Conservation (phyloP, 1,284 basidiomycete genomes). For the Puccinia coronata region DNA sequence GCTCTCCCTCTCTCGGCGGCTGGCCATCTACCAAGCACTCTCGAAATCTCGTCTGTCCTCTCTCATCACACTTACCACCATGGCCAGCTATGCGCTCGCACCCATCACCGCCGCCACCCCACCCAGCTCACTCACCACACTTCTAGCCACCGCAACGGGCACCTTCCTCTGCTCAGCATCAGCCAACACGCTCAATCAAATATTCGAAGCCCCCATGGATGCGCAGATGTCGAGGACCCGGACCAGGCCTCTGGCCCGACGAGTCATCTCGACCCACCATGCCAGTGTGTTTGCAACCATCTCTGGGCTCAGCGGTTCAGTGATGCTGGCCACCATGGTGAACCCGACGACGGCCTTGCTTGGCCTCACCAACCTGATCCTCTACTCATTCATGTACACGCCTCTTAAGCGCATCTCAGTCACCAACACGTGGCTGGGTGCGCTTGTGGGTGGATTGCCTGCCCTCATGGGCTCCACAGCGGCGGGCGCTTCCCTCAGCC, state of each 20-base stretch:
- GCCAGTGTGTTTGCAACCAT: conserved; percentile 75
- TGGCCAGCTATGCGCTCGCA: conserved; percentile 89
- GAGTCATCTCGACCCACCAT: conserved; percentile 77
- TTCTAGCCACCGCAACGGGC: conserved; percentile 83
- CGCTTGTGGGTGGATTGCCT: conserved; percentile 87
- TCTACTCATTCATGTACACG: conserved; percentile 92
- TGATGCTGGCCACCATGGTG: conserved; percentile 77
- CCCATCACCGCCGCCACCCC: conserved; percentile 61
- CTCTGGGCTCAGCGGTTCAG: conserved; percentile 76
- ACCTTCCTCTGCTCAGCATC: conserved; percentile 88
- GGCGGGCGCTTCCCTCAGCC: conserved; percentile 56
- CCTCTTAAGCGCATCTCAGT: conserved; percentile 85
- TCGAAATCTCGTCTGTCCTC: conserved; percentile 84
- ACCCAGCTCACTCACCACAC: conserved; percentile 53
- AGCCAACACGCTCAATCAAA: conserved; percentile 91
- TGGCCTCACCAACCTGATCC: conserved; percentile 78
- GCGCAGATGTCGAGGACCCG: conserved; percentile 95
- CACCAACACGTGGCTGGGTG: conserved; percentile 93
- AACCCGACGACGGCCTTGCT: conserved; percentile 84
- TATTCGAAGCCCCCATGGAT: conserved; percentile 92
- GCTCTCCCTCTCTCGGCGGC: not conserved
- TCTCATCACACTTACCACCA: conserved; percentile 86
- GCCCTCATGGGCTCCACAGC: conserved; percentile 99
- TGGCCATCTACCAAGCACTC: conserved; percentile 70
- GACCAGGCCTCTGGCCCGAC: conserved; percentile 80